Evolutionary conservation across 1,139 yeast species (phyloP), one percentile per base, ranked within the genome.

Genomic region (Candida sanyaensis): DNA sequence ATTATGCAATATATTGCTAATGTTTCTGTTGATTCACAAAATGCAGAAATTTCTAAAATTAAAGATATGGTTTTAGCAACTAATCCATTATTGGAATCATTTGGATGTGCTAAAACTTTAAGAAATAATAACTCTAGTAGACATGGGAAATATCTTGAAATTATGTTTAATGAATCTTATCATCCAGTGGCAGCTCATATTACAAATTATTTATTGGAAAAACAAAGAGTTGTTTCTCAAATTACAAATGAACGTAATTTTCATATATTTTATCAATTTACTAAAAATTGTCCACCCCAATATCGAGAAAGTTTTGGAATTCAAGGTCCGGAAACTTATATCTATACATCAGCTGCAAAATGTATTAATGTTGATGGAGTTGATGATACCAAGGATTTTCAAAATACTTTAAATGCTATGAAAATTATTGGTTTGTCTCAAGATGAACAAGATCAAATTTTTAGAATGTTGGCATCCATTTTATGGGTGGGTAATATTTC

Each of bases 1-100:
- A 93, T 93, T 69, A 95, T 95, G 99, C 98, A 95, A 67, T 95
- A 95, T 65, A 88, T 95, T 59, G 97, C 99, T 41, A 85, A 93
- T 38, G 97, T 91, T 6, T 71, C 77, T 1, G 77, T 73, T 12
- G 76, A 69, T 50, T 67, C 60, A 42, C 55, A 56, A 17, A 86
- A 84, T 21, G 48, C 55, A 11, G 77, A 69, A 66, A 93, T 95
- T 62, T 83, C 88, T 54, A 84, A 84, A 60, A 92, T 93, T 67
- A 93, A 92, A 65, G 97, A 93, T 63, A 93, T 93, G 96, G 99
- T 95, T 10, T 77, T 95, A 55, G 99, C 99, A 28, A 95, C 99
- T 1, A 95, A 95, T 64, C 99, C 99, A 3, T 74, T 95, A 50
- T 78, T 95, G 60, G 99, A 95, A 68, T 87, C 97, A 0, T 93